Conservation (phyloP, 208 protist species). For the Sergeia podlipaevii region DNA sequence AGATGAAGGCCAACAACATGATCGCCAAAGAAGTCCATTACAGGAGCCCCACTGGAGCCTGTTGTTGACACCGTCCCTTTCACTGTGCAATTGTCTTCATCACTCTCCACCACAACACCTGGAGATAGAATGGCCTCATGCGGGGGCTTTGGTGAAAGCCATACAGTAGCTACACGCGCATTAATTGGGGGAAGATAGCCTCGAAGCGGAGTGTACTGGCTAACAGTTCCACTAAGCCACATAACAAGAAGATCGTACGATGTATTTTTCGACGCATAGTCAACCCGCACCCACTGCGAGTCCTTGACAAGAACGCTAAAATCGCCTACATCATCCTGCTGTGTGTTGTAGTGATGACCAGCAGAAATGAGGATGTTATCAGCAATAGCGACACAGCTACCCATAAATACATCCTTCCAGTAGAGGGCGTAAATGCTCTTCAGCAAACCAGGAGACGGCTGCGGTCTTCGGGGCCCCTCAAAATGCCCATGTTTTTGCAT, state of each 20-base stretch:
- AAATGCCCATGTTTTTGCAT: conserved; percentile 53
- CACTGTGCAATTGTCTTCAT: conserved; percentile 34
- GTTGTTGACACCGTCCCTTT: conserved; percentile 76
- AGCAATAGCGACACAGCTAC: conserved; percentile 70
- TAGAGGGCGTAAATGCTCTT: conserved; percentile 68
- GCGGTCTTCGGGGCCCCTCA: conserved; percentile 28
- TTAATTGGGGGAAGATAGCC: conserved; percentile 54
- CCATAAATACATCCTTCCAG: conserved; percentile 66
- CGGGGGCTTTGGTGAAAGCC: conserved; percentile 70
- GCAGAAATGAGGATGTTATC: conserved; percentile 58
- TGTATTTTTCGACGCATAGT: conserved; percentile 63
- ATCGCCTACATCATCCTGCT: conserved; percentile 75
- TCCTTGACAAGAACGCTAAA: conserved; percentile 52
- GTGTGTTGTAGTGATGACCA: conserved; percentile 77
- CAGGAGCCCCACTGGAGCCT: conserved; percentile 78
- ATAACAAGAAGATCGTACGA: conserved; percentile 62
- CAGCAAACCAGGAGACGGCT: conserved; percentile 23
- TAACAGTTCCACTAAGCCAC: conserved; percentile 48
- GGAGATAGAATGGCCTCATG: conserved; percentile 76
- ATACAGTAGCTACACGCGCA: conserved; percentile 66
- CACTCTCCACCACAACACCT: conserved; percentile 71
- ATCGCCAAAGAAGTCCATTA: conserved; percentile 76
- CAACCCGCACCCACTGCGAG: conserved; percentile 27
- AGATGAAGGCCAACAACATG: conserved; percentile 82
- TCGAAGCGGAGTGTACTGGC: conserved; percentile 32